These are phyloP conservation scores for Mucor ambiguus DNA, from an alignment of 371 early-diverging fungal genomes.

Conservation along the genomic window DNA sequence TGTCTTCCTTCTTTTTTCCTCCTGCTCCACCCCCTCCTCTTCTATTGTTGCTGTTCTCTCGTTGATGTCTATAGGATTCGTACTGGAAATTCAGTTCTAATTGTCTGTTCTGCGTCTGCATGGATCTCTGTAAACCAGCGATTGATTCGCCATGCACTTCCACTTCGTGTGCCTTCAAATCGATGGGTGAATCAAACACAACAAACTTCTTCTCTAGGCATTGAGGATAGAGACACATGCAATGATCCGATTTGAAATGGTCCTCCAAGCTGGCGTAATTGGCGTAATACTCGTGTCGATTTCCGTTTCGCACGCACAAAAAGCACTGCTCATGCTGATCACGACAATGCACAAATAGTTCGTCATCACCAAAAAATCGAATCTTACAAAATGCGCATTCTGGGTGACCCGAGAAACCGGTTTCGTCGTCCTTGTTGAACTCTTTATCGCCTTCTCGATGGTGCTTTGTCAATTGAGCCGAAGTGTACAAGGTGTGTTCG, in stretches of 20 bases:
- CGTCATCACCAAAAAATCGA: constrained; percentile 87
- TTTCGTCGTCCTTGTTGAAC: constrained; percentile 62
- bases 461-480: constrained; percentile 71
- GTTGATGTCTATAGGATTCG: constrained; percentile 29
- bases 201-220: constrained; percentile 95
- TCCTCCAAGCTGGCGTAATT: constrained; percentile 81
- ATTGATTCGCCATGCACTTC: constrained; percentile 51
- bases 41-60: constrained; percentile 5
- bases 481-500: constrained; percentile 84
- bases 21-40: constrained; percentile 11
- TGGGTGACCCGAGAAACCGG: constrained; percentile 93
- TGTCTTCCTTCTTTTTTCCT: constrained; percentile 12
- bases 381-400: constrained; percentile 86
- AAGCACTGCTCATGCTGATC: constrained; percentile 94
- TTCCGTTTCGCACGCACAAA: constrained; percentile 75
- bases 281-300: constrained; percentile 83
- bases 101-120: constrained; percentile 48
- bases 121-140: constrained; percentile 34
- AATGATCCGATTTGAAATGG: constrained; percentile 88
- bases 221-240: constrained; percentile 73
- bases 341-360: constrained; percentile 92
- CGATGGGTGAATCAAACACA: constrained; percentile 92
- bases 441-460: constrained; percentile 64
- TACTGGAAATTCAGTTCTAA: constrained; percentile 65
- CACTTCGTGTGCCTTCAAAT: constrained; percentile 84